A percentile compares a stretch with the other conserved stretches of the same genome.
Evolutionary conservation across 2,329 filamentous ascomycete genomes (phyloP).

Genomic region (Huntiella savannae): DNA sequence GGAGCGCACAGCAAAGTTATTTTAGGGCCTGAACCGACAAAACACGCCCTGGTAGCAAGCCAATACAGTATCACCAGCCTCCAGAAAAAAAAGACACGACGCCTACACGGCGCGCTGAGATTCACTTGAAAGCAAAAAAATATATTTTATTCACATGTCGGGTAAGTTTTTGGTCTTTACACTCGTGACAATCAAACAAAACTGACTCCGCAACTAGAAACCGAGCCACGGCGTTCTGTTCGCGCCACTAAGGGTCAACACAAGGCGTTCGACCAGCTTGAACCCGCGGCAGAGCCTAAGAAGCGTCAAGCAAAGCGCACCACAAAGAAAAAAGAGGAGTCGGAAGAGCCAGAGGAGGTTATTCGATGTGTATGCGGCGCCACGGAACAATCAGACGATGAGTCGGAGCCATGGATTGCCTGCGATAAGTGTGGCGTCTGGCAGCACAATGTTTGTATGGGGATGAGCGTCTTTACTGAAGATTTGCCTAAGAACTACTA

Average conservation of each 20-base stretch:
- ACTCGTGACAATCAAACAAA: too few species aligned
- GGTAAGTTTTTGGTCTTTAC: neutral
- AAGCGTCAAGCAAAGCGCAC: constrained; percentile 33
- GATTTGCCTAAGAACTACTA: constrained; percentile 71
- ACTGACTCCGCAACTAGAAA: constrained; percentile 22
- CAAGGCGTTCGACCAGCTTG: constrained; percentile 67
- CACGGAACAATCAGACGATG: constrained; percentile 67
- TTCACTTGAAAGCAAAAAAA: too few species aligned
- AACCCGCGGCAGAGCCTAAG: constrained; percentile 33
- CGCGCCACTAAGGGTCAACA: constrained; percentile 95
- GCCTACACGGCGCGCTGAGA: too few species aligned
- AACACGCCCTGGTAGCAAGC: too few species aligned
- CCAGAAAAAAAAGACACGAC: too few species aligned
- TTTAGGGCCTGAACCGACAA: too few species aligned
- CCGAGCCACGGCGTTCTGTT: constrained; percentile 79
- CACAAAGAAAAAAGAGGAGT: constrained; percentile 35
- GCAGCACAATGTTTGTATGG: constrained; percentile 97
- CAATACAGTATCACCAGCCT: too few species aligned
- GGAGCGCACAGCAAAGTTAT: too few species aligned
- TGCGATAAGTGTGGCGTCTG: constrained; percentile 85
- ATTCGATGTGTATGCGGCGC: constrained; percentile 90
- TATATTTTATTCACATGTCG: neutral
- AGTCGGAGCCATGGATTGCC: constrained; percentile 82
- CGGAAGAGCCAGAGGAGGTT: constrained; percentile 38
- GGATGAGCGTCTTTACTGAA: constrained; percentile 58